Percentiles rank a stretch among this genome's conserved stretches.
Conservation (phyloP, 1,139 yeast genomes). For the Magnusiomyces tetraspermus region DNA sequence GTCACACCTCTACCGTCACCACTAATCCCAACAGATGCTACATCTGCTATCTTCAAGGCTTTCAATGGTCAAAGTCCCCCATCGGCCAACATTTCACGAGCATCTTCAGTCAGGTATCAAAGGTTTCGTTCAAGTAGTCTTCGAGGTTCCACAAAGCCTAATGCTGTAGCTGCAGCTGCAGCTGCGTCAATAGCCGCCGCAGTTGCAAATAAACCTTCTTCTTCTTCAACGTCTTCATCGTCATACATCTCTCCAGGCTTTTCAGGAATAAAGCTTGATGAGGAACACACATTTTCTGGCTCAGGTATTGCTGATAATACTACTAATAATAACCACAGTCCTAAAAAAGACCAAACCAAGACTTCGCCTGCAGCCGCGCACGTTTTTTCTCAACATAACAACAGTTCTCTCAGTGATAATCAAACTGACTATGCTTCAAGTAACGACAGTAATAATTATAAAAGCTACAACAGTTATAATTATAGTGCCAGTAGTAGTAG, state of each 20-base stretch:
- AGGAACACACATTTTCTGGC: background rate
- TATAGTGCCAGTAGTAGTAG: too few species aligned
- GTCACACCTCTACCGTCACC: conserved; percentile 30
- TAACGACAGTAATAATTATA: background rate
- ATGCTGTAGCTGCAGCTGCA: background rate
- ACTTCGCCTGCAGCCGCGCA: background rate
- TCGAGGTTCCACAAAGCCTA: background rate
- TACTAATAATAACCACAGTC: too few species aligned
- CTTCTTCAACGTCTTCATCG: background rate
- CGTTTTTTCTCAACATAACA: background rate
- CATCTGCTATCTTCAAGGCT: conserved; percentile 19
- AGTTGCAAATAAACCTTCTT: background rate
- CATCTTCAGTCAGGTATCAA: conserved; percentile 11
- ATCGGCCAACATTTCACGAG: conserved; percentile 21
- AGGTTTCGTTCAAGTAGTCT: conserved; percentile 4
- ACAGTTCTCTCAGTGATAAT: background rate
- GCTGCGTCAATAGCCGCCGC: background rate
- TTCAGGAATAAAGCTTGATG: background rate
- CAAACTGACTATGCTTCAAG: background rate
- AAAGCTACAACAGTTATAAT: too few species aligned
- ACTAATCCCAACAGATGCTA: conserved; percentile 18
- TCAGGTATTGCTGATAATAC: background rate
- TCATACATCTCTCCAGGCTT: background rate
- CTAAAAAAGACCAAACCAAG: too few species aligned
- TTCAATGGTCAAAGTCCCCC: conserved; percentile 22